These are phyloP conservation scores for Amanita exitialis DNA, from an alignment of 768 basidiomycete species.

Conservation along the genomic window DNA sequence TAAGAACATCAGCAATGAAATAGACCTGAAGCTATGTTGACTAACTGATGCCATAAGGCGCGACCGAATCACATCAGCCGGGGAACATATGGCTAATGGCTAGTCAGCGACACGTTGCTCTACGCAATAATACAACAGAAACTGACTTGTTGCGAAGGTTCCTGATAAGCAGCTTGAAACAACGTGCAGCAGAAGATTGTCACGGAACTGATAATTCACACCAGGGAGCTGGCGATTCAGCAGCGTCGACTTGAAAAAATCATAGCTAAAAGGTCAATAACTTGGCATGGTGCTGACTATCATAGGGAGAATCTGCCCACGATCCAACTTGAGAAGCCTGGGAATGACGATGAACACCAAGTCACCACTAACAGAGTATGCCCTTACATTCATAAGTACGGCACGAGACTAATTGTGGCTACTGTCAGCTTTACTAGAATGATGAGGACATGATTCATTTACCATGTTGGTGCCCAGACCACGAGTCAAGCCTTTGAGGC, in stretches of 20 bases:
- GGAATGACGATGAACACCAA: constrained; percentile 5
- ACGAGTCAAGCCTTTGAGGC: constrained; percentile 54
- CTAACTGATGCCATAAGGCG: constrained; percentile 70
- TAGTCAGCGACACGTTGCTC: constrained; percentile 6
- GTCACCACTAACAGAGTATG: constrained; percentile 7
- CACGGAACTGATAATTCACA: constrained; percentile 49
- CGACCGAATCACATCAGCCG: constrained; percentile 68
- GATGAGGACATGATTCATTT: constrained; percentile 7
- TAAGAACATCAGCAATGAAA: background rate
- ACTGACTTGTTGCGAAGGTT: constrained; percentile 64
- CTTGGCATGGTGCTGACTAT: background rate
- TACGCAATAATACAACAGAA: background rate
- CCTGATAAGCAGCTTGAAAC: constrained; percentile 62
- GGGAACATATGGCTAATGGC: constrained; percentile 60
- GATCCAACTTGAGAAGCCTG: constrained; percentile 79
- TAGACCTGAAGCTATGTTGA: background rate
- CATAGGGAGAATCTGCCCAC: constrained; percentile 32
- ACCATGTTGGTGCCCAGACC: constrained; percentile 77
- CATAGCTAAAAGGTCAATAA: constrained; percentile 41
- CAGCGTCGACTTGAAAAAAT: constrained; percentile 59
- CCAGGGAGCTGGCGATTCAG: constrained; percentile 43
- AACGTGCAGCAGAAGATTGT: constrained; percentile 58
- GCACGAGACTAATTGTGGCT: constrained; percentile 31
- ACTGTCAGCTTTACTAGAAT: constrained; percentile 1
- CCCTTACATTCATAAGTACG: constrained; percentile 64